Percentiles rank a stretch among this genome's conserved stretches.
Evolutionary conservation across 2,329 filamentous ascomycete genomes (phyloP).

Genomic region (Mycosphaerella arachidis): DNA sequence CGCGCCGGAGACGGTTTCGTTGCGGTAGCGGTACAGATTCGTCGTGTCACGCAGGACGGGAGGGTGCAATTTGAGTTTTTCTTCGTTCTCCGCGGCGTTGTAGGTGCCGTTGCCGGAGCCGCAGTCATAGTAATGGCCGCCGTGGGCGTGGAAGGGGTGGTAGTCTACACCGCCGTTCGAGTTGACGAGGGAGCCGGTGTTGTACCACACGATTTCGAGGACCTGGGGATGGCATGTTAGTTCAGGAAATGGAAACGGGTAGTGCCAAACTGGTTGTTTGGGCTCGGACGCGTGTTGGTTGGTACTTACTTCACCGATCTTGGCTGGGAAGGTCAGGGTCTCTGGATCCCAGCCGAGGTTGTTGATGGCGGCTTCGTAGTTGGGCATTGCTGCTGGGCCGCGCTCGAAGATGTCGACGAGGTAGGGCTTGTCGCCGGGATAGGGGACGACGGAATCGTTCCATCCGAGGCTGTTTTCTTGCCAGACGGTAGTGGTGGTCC

Average conservation of each 20-base stretch:
- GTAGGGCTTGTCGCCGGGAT: conserved; percentile 40
- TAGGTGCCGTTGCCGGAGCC: conserved; percentile 53
- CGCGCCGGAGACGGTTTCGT: conserved; percentile 37
- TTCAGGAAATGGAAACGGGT: no score
- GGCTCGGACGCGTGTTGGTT: conserved; percentile 28
- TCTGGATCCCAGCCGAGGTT: conserved; percentile 53
- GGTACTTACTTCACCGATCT: conserved; percentile 52
- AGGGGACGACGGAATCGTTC: conserved; percentile 20
- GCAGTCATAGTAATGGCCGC: conserved; percentile 52
- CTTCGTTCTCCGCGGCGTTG: conserved; percentile 48
- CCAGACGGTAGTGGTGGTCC: conserved; percentile 18
- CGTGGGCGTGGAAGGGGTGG: conserved; percentile 55
- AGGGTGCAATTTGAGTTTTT: conserved; percentile 35
- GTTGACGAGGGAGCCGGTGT: conserved; percentile 35
- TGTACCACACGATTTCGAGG: conserved; percentile 36
- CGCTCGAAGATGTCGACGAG: conserved; percentile 51
- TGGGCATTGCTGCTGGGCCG: conserved; percentile 45
- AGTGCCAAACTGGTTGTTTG: no score
- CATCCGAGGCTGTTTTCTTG: conserved; percentile 20
- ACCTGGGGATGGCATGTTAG: conserved; percentile 28
- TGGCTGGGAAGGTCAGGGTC: conserved; percentile 49
- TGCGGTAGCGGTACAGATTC: conserved; percentile 53
- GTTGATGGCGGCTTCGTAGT: conserved; percentile 48
- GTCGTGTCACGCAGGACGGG: conserved; percentile 48
- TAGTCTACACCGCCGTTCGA: conserved; percentile 36